Base-by-base conservation (phyloP, 495 filamentous ascomycete species). In the Xylaria flabelliformis region DNA sequence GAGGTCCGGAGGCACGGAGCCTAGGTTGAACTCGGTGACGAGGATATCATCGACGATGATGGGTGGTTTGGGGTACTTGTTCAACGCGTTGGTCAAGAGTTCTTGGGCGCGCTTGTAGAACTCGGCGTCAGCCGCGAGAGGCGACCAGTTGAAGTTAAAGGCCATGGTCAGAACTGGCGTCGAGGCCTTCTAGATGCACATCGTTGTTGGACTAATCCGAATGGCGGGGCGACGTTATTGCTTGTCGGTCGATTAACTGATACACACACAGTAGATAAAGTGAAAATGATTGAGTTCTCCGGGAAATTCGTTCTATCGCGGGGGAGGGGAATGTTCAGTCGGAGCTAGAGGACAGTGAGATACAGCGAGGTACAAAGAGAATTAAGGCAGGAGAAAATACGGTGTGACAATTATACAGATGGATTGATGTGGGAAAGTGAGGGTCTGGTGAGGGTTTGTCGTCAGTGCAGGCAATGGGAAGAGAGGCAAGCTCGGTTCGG, bases 81-180 rank as follows among this genome's bases (percentile, higher is more conserved):
- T 99, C 75, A 99, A 87, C 39, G 96, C 97, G 55, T 92, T 90
- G 32, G 96, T 99, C 61, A 99, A 88, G 77, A 98, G 93, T 75
- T 97, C 95, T 80, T 95, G 92, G 64, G 96, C 96, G 77, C 94
- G 90, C 77, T 90, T 89, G 82, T 97, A 97, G 84, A 97, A 97
- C 67, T 86, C 86, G 79, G 94, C 94, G 85, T 97, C 93, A 75
- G 95, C 95, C 82, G 95, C 94, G 75, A 99, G 89, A 79, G 96
- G 96, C 88, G 94, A 97, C 96, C 96, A 99, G 94, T 98, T 99
- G 93, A 99, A 98, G 87, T 97, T 98, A 90, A 99, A 99, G 73
- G 96, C 95, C 96, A 99, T 99, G 84, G 77, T 62, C 42, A 55
- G 59, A 46, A 50, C 59, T 34, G 65, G 56, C 72, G 39, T 32